Evolutionary conservation across 495 filamentous ascomycete genomes (phyloP).

Genomic region (Penicillium atrosanguineum): DNA sequence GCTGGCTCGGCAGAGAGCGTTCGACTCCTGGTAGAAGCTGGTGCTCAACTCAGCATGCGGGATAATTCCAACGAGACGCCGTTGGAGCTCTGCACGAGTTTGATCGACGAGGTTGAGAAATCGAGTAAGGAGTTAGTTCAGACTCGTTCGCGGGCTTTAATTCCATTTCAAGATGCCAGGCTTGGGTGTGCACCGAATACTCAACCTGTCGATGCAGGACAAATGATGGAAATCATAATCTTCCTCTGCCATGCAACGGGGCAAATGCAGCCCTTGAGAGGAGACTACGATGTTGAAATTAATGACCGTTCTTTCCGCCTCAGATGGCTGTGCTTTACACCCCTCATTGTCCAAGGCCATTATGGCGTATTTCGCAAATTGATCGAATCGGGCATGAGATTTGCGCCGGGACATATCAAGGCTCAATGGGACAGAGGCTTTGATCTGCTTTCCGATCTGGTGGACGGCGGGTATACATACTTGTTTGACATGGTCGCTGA

Average conservation of each 20-base stretch:
- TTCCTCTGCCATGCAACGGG: slow-evolving; percentile 3
- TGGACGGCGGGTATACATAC: not conserved
- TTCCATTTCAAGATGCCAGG: not conserved
- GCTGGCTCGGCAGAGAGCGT: not conserved
- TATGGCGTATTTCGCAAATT: slow-evolving; percentile 1
- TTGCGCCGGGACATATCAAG: not conserved
- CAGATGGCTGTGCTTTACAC: not conserved
- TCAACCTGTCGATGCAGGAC: slow-evolving; percentile 2
- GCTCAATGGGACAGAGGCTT: not conserved
- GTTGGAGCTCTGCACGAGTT: not conserved
- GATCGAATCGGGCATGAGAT: not conserved
- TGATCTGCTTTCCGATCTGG: slow-evolving; percentile 2
- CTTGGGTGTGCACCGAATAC: not conserved
- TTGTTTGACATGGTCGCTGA: slow-evolving; percentile 4
- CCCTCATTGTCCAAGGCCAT: not conserved
- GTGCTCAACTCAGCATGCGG: not conserved
- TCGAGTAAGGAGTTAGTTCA: not conserved
- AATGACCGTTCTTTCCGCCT: not conserved
- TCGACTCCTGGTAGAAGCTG: not conserved
- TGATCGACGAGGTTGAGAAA: not conserved
- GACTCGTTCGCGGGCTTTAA: not conserved
- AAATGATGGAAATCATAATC: slow-evolving; percentile 3
- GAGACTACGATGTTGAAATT: not conserved
- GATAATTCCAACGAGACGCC: not conserved
- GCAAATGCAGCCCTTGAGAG: not conserved